Evolutionary conservation across 1,284 basidiomycete genomes (phyloP).

Genomic region (Ustilago trichophora): DNA sequence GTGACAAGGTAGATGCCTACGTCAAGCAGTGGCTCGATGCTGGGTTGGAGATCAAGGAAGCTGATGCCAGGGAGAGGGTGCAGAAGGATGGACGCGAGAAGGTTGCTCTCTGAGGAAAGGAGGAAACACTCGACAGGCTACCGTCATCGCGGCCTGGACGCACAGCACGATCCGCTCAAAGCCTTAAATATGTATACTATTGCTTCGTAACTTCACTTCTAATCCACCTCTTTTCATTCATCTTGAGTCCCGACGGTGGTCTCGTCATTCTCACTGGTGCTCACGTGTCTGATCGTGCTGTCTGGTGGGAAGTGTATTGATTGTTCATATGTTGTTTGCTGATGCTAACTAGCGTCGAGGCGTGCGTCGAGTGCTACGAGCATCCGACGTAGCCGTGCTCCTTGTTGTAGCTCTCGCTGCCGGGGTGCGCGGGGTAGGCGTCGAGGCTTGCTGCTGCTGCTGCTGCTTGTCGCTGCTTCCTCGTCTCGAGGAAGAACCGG

Average conservation of each 20-base stretch:
- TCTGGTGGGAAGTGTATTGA: too few species aligned
- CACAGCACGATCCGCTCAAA: too few species aligned
- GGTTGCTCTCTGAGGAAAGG: slow-evolving; percentile 13
- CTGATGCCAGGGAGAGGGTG: slow-evolving; percentile 76
- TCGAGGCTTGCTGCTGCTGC: slow-evolving; percentile 1
- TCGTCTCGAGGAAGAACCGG: slow-evolving; percentile 13
- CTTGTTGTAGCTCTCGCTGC: slow-evolving; percentile 28
- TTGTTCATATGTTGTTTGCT: too few species aligned
- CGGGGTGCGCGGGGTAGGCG: slow-evolving; percentile 27
- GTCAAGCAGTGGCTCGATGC: slow-evolving; percentile 70
- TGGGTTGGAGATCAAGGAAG: slow-evolving; percentile 49
- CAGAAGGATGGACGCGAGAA: slow-evolving; percentile 46
- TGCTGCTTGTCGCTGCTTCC: slow-evolving; percentile 32
- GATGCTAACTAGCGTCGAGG: slow-evolving; percentile 43
- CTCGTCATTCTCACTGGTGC: too few species aligned
- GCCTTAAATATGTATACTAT: too few species aligned
- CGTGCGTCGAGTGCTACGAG: slow-evolving; percentile 32
- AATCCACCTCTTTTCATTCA: too few species aligned
- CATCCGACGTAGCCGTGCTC: slow-evolving; percentile 27
- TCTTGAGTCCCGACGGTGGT: too few species aligned
- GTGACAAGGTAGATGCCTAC: slow-evolving; percentile 70
- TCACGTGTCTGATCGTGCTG: too few species aligned
- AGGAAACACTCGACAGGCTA: background rate
- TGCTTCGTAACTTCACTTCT: too few species aligned
- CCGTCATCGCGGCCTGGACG: background rate